Evolutionary conservation across 202 grass and related monocot species (phyloP).

Genomic region (Hordeum pubiflorum): DNA sequence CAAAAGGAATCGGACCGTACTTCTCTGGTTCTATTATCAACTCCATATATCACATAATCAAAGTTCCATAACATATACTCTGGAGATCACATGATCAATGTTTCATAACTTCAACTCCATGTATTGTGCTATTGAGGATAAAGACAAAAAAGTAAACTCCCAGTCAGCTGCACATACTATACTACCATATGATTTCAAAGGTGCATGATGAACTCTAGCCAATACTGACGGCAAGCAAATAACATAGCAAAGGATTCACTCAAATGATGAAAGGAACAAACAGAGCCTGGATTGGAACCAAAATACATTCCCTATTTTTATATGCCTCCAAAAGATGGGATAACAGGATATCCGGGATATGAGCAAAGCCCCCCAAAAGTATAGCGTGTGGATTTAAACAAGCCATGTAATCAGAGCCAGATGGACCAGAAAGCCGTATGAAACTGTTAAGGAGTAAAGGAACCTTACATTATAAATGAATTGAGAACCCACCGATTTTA

Average conservation of each 20-base stretch:
- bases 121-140: background rate
- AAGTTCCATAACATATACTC: background rate
- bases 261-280: background rate
- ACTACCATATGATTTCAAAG: background rate
- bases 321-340: background rate
- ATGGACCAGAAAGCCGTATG: constrained; percentile 14
- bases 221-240: background rate
- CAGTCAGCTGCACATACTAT: background rate
- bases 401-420: background rate
- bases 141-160: background rate
- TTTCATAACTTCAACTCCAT: background rate
- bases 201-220: background rate
- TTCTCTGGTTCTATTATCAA: background rate
- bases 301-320: background rate
- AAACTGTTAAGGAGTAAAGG: background rate
- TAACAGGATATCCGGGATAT: background rate
- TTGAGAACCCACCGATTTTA: background rate
- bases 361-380: background rate
- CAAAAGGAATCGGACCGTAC: background rate
- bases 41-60: background rate
- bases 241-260: constrained; percentile 1
- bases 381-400: background rate
- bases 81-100: background rate
- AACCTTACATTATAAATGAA: background rate
- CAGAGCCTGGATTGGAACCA: background rate